Evolutionary conservation across 345 rosid species (phyloP), one percentile per base, ranked within the genome.

Genomic region (Durio zibethinus): DNA sequence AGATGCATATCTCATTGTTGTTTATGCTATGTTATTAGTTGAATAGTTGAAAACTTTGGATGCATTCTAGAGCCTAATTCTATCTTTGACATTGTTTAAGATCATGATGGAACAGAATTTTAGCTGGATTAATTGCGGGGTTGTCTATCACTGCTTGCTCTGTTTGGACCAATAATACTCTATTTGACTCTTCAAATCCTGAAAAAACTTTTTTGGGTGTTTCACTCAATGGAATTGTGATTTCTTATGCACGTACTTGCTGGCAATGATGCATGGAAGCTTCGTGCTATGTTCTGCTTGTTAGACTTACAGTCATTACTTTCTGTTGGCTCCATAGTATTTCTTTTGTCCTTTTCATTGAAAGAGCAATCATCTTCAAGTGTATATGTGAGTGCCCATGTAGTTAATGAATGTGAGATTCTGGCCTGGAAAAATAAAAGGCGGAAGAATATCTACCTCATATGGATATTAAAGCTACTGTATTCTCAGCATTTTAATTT

Each of bases 61-160:
- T 57, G 65, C 33, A 38, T 48, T 14, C 59, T 75, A 65, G 79
- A 77, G 43, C 77, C 65, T 81, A 61, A 84, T 80, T 80, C 87
- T 84, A 62, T 84, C 66, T 78, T 74, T 89, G 88, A 89, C 86
- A 83, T 87, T 83, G 86, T 86, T 91, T 91, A 86, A 89, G 94
- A 87, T 79, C 84, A 66, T 88, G 93, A 89, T 95, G 91, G 90
- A 86, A 85, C 98, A 97, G 99, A 90, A 77, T 92, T 85, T 89
- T 97, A 87, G 96, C 99, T 88, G 99, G 98, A 92, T 97, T 97
- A 60, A 77, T 92, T 80, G 97, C 98, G 53, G 98, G 98, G 73
- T 86, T 97, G 82, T 94, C 98, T 86, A 83, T 97, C n/a, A 29
- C 66, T 1, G n/a, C 66, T 29, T 59, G 64, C 35, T 25, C 14